Conservation (phyloP, 139 green algal genomes). For the Gonium pectorale region DNA sequence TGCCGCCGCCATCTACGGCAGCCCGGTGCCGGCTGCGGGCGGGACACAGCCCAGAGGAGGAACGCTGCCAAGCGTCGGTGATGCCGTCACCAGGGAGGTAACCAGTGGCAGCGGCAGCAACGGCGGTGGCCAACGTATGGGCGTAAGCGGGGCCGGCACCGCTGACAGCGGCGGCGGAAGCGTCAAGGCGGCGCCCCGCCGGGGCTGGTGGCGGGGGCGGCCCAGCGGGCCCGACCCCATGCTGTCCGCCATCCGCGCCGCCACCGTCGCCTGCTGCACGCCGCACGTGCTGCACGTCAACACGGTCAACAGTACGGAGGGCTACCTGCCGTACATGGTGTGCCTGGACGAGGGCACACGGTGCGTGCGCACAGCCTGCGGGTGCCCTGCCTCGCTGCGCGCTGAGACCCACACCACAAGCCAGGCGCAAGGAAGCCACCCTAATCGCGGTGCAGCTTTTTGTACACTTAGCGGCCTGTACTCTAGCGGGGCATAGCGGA, state of each 20-base stretch:
- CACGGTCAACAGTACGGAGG: constrained; percentile 38
- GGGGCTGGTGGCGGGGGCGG: neutral
- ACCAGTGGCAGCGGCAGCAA: neutral
- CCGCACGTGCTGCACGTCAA: constrained; percentile 30
- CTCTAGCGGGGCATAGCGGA: no score
- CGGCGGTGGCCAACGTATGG: neutral
- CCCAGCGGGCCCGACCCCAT: neutral
- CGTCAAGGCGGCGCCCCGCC: neutral
- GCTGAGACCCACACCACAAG: no score
- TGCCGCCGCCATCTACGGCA: constrained; percentile 34
- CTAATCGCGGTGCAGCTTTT: no score
- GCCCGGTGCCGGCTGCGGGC: neutral
- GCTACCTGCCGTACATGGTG: constrained; percentile 74
- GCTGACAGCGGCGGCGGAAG: neutral
- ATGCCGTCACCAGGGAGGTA: no score
- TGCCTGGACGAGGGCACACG: constrained; percentile 56
- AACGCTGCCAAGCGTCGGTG: no score
- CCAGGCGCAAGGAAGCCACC: no score
- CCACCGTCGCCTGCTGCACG: neutral
- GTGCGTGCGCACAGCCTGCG: no score
- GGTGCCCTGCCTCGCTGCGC: no score
- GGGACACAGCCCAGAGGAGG: no score
- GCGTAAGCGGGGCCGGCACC: neutral
- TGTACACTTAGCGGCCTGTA: no score
- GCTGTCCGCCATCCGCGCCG: neutral